phyloP scores from a whole-genome alignment of 768 basidiomycete species.

The Xerocomus potaroensis region DNA sequence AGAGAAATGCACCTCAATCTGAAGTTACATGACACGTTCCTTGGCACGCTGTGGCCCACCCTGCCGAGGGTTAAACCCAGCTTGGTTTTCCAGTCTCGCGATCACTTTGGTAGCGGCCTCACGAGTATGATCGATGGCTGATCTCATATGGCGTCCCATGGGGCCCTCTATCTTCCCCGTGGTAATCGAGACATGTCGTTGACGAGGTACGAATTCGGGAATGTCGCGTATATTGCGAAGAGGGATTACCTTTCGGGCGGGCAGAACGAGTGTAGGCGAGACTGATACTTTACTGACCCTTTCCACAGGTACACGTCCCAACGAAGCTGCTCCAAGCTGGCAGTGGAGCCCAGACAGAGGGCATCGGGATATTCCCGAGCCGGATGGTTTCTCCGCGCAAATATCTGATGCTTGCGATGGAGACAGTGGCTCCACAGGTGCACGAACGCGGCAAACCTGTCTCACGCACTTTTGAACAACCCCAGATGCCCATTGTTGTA shows the following conservation, averaged over 20 bases:
- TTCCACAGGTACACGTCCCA: not conserved
- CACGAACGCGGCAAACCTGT: conserved; percentile 13
- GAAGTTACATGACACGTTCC: conserved; percentile 1
- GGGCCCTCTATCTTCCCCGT: not conserved
- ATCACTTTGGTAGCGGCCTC: conserved; percentile 21
- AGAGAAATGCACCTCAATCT: not conserved
- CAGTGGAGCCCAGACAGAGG: conserved; percentile 25
- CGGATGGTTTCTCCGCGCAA: conserved; percentile 25
- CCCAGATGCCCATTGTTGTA: conserved; percentile 23
- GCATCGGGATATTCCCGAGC: conserved; percentile 18
- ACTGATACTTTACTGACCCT: not conserved
- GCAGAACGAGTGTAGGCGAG: not conserved
- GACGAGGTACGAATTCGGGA: conserved; percentile 27
- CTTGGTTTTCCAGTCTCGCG: conserved; percentile 22
- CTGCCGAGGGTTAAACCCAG: conserved; percentile 4
- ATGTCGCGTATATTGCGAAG: conserved; percentile 14
- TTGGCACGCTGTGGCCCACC: conserved; percentile 4
- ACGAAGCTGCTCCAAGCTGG: conserved; percentile 7
- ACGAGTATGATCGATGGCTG: not conserved
- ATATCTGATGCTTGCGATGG: conserved; percentile 26
- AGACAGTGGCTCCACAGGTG: conserved; percentile 12
- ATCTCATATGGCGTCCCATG: not conserved
- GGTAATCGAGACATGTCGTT: conserved; percentile 1
- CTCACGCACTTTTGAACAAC: conserved; percentile 24
- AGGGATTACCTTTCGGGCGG: conserved; percentile 1